Percentiles rank a stretch among this genome's conserved stretches.
phyloP scores from a whole-genome alignment of 192 early-diverging fungal genomes.

The Globomyces pollinis-pini region DNA sequence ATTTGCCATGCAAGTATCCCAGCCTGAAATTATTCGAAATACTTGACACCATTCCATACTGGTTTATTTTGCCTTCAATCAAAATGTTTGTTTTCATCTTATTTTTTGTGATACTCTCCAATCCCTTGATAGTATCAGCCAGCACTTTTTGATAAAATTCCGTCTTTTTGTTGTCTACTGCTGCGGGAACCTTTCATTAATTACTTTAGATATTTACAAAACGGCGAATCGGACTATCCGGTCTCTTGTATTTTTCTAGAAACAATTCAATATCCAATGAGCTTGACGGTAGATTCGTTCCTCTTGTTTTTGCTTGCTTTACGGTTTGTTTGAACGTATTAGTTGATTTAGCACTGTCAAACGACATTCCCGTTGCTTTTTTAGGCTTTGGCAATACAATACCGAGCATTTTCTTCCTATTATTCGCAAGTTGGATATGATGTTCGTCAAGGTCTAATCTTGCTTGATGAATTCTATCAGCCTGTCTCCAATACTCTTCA shows the following conservation, averaged over 20 bases:
- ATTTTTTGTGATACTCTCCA: not conserved
- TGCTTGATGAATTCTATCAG: no score
- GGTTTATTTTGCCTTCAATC: constrained; percentile 1
- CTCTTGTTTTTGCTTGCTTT: not conserved
- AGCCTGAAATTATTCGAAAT: constrained; percentile 1
- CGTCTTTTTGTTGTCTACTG: not conserved
- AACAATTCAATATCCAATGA: not conserved
- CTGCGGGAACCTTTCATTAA: no score
- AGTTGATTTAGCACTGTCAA: not conserved
- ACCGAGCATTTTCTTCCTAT: not conserved
- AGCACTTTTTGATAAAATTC: not conserved
- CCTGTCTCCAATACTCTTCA: no score
- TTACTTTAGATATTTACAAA: not conserved
- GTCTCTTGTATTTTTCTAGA: constrained; percentile 4
- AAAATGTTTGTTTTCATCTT: constrained; percentile 1
- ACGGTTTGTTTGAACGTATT: no score
- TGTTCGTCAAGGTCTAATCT: no score
- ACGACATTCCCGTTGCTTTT: not conserved
- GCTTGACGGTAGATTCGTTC: no score
- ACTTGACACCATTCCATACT: not conserved
- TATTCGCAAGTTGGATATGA: no score
- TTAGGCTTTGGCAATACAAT: not conserved
- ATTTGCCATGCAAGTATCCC: not conserved
- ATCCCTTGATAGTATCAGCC: not conserved
- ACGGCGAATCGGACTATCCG: not conserved